Conservation (phyloP, 2,329 filamentous ascomycete genomes). For the Metarhizium robertsii region DNA sequence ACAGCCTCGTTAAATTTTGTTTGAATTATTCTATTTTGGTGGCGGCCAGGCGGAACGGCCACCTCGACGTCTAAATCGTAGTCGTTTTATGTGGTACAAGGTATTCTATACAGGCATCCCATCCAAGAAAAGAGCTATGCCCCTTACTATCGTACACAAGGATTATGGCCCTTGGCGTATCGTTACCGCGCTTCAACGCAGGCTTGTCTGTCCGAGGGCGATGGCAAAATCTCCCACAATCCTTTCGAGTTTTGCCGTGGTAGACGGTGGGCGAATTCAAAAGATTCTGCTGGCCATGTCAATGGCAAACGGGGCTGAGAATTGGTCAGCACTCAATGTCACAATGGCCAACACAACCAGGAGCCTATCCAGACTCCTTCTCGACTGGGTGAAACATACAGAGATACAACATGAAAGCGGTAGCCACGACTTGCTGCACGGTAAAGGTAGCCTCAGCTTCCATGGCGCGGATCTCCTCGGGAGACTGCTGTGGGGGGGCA, state of each 20-base stretch:
- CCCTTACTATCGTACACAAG: constrained; percentile 9
- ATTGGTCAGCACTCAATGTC: constrained; percentile 6
- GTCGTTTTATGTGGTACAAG: background rate
- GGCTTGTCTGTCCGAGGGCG: background rate
- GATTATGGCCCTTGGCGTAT: background rate
- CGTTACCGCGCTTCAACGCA: background rate
- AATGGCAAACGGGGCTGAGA: constrained; percentile 47
- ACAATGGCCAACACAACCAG: background rate
- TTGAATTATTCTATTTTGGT: background rate
- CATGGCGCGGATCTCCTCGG: constrained; percentile 60
- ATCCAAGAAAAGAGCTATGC: background rate
- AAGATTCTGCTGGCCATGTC: constrained; percentile 39
- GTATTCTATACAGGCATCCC: background rate
- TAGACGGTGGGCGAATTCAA: constrained; percentile 8
- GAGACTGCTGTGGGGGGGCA: constrained; percentile 58
- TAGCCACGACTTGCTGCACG: constrained; percentile 56
- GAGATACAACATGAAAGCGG: constrained; percentile 62
- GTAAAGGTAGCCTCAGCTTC: constrained; percentile 60
- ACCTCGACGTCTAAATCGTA: background rate
- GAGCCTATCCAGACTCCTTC: background rate
- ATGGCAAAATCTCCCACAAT: background rate
- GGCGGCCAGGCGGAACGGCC: background rate
- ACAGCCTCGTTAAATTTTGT: background rate
- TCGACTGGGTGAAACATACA: constrained; percentile 44
- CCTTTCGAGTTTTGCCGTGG: no score